phyloP scores from a whole-genome alignment of 805 yeast genomes.

The Maudiozyma pseudohumilis region DNA sequence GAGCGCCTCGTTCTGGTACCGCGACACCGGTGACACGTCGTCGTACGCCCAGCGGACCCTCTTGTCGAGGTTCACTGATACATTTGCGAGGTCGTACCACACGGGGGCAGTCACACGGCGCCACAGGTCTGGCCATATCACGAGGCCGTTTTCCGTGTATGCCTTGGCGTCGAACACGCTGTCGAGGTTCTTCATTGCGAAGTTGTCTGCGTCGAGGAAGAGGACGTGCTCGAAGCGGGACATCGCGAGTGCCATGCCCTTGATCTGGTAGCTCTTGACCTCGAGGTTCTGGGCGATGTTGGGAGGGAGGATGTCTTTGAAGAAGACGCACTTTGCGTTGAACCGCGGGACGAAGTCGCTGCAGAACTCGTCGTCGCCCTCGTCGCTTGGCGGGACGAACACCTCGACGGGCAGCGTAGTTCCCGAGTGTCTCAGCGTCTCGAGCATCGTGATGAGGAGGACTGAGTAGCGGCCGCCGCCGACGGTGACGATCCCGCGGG shows the following conservation, averaged over 20 bases:
- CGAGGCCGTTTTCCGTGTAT: conserved; percentile 34
- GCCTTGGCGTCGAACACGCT: conserved; percentile 47
- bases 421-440: conserved; percentile 51
- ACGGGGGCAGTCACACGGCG: conserved; percentile 68
- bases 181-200: conserved; percentile 60
- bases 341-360: conserved; percentile 48
- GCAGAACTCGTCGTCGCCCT: conserved; percentile 63
- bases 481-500: conserved; percentile 54
- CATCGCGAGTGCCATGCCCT: conserved; percentile 57
- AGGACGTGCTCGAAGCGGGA: conserved; percentile 66
- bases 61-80: conserved; percentile 29
- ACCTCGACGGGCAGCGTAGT: conserved; percentile 73
- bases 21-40: conserved; percentile 27
- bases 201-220: conserved; percentile 66
- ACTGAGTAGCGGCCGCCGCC: conserved; percentile 68
- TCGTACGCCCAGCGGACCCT: conserved; percentile 30
- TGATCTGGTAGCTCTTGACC: conserved; percentile 52
- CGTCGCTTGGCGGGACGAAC: conserved; percentile 54
- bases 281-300: conserved; percentile 31
- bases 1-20: conserved; percentile 9
- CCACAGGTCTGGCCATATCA: conserved; percentile 86
- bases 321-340: conserved; percentile 52
- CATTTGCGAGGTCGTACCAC: conserved; percentile 59
- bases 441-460: conserved; percentile 47
- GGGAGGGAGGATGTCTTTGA: conserved; percentile 41